A percentile compares a stretch with the other conserved stretches of the same genome.
Conservation (phyloP, 1,284 basidiomycete species). For the Amanita bisporigera region DNA sequence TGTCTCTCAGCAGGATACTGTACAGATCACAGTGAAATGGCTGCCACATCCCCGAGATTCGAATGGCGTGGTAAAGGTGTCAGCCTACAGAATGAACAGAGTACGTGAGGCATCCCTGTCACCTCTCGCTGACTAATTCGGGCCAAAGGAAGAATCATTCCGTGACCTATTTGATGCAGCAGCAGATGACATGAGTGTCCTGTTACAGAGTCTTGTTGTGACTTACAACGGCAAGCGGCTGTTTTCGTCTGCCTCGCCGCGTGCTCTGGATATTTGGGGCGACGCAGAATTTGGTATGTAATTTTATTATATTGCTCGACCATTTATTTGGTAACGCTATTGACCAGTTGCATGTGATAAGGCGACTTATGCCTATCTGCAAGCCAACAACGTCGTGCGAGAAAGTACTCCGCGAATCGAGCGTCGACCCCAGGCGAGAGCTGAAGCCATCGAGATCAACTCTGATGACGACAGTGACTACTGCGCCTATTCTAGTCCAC, state of each 20-base stretch:
- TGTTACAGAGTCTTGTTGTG: constrained; percentile 58
- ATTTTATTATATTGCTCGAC: constrained; percentile 52
- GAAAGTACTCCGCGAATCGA: background rate
- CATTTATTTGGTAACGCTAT: constrained; percentile 7
- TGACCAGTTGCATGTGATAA: constrained; percentile 66
- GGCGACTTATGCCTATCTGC: constrained; percentile 64
- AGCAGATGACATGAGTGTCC: constrained; percentile 62
- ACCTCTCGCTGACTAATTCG: constrained; percentile 6
- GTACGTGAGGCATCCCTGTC: constrained; percentile 46
- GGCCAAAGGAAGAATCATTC: constrained; percentile 64
- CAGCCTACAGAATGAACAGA: constrained; percentile 60
- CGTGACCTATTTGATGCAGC: constrained; percentile 62
- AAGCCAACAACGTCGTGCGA: constrained; percentile 36
- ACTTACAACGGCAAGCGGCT: constrained; percentile 63
- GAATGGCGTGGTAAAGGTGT: constrained; percentile 47
- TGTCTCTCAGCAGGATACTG: constrained; percentile 40
- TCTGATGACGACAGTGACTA: constrained; percentile 24
- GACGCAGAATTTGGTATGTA: constrained; percentile 68
- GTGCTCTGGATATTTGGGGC: constrained; percentile 66
- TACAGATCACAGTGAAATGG: constrained; percentile 64
- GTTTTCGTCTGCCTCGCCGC: constrained; percentile 68
- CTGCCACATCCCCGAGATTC: constrained; percentile 62
- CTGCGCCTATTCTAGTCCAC: background rate
- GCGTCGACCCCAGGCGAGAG: constrained; percentile 2
- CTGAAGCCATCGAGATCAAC: constrained; percentile 24